Percentiles rank a stretch among this genome's conserved stretches.
Conservation (phyloP, 177 flowering plant species). For the Vitis hybrid region DNA sequence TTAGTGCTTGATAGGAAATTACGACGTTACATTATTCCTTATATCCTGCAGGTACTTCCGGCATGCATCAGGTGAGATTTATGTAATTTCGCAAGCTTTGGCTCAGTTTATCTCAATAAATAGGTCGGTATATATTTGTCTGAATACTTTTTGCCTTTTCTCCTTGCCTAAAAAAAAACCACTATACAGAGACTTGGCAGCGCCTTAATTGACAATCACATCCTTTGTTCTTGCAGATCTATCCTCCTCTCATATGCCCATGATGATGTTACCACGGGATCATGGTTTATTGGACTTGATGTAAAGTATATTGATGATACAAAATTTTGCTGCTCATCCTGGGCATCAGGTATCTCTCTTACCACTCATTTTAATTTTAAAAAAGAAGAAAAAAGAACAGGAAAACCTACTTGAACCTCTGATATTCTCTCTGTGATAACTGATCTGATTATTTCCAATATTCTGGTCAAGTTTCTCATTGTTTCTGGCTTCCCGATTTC, state of each 20-base stretch:
- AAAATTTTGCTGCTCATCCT: slow-evolving; percentile 89
- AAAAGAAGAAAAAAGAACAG: too few species aligned
- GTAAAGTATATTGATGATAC: slow-evolving; percentile 74
- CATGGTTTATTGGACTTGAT: slow-evolving; percentile 95
- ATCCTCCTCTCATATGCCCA: slow-evolving; percentile 70
- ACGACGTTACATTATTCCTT: not conserved
- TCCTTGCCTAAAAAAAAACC: not conserved
- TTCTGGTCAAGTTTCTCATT: too few species aligned
- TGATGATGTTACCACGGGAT: slow-evolving; percentile 91
- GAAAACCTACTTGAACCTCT: too few species aligned
- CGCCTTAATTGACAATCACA: too few species aligned
- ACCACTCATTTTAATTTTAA: too few species aligned
- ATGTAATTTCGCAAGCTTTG: slow-evolving; percentile 76
- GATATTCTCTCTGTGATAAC: too few species aligned
- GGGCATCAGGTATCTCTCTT: slow-evolving; percentile 69
- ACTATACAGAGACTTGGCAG: too few species aligned
- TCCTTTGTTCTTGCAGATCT: slow-evolving; percentile 15
- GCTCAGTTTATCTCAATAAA: slow-evolving; percentile 90
- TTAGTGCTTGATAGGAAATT: too few species aligned
- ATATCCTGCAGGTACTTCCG: slow-evolving; percentile 71
- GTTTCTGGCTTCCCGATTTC: too few species aligned
- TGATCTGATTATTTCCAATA: too few species aligned
- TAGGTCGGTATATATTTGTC: slow-evolving; percentile 37
- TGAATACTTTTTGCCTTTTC: not conserved
- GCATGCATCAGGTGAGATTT: slow-evolving; percentile 96